Percentiles rank a stretch among this genome's conserved stretches.
Conservation (phyloP, 495 filamentous ascomycete species). For the Hypoxylon fuscum region DNA sequence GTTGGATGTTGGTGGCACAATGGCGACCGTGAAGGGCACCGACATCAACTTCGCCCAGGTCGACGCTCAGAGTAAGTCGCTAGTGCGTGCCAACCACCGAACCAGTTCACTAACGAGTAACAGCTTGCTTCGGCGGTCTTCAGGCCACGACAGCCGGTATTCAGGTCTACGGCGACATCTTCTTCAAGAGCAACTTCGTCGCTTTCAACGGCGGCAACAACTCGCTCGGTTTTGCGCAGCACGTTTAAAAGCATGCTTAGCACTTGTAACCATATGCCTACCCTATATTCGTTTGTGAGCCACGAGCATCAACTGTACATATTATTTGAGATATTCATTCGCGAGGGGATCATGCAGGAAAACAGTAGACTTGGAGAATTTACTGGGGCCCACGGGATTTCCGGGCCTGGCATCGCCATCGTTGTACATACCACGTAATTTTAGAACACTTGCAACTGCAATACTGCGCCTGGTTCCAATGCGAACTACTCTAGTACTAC, state of each 20-base stretch:
- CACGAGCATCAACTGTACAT: slow-evolving; percentile 27
- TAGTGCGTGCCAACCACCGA: not conserved
- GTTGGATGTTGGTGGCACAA: slow-evolving; percentile 69
- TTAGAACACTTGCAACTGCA: slow-evolving; percentile 27
- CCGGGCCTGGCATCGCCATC: slow-evolving; percentile 6
- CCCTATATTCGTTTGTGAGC: slow-evolving; percentile 3
- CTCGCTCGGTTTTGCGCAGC: slow-evolving; percentile 67
- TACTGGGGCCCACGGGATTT: slow-evolving; percentile 8
- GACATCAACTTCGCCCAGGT: slow-evolving; percentile 72
- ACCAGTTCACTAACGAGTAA: slow-evolving; percentile 19
- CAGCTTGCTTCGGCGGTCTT: slow-evolving; percentile 77
- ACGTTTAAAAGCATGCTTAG: slow-evolving; percentile 44
- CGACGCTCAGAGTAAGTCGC: slow-evolving; percentile 54
- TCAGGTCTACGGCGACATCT: slow-evolving; percentile 81
- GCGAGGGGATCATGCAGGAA: slow-evolving; percentile 5
- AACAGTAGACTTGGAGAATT: slow-evolving; percentile 24
- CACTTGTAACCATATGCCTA: slow-evolving; percentile 10
- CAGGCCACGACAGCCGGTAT: slow-evolving; percentile 68
- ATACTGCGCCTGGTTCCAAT: slow-evolving; percentile 2
- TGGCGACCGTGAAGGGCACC: slow-evolving; percentile 71
- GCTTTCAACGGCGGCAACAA: slow-evolving; percentile 76
- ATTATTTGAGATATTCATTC: slow-evolving; percentile 23
- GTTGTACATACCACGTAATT: slow-evolving; percentile 25
- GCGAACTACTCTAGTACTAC: too few relatives aligned
- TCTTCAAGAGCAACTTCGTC: slow-evolving; percentile 82